Base-by-base conservation (phyloP, 306 rosid genomes). In the Nissolia schottii region DNA sequence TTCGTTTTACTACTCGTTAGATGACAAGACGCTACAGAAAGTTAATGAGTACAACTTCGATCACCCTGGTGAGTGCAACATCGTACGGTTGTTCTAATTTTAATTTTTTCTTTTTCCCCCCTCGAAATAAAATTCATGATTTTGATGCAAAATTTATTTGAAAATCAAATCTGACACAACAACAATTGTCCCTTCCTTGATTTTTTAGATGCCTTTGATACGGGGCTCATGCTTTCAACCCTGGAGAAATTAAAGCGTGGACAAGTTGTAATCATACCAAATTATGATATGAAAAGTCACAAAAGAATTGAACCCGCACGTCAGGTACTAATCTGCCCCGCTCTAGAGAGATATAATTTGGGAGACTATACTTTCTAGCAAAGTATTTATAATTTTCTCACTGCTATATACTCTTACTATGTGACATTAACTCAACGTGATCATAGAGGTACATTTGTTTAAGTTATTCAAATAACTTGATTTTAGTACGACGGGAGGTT, bases 1-100 rank as follows among this genome's bases (percentile, higher is more conserved):
- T 73, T 89, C 98, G 3, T 89, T 92, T 80, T 92, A 92, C 81
- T 82, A 87, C 78, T 62, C 86, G 28, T 81, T 92, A 81, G 83
- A 75, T 3, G 71, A 76, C 5, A 81, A 87, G 45, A 81, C 35
- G 63, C 77, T 78, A 64, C 64, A 51, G 9, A 75, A 71, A 63
- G 87, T 92, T 50, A 83, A 86, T 62, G 98, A 89, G 64, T 92
- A 89, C 77, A 89, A 92, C 71, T 92, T 89, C 79, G 98, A 92
- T 83, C 96, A 89, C 86, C 98, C 96, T 53, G 94, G 97, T 92
- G 67, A 89, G 97, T 73, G 61, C 37, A 60, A 60, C 29, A 28
- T 38, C 34, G 10, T 10, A 28, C 4, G 0, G 1, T 79, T 34
- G 1, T 11, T 71, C 13, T 15, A 64, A 24, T 32, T 72, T 72